Evolutionary conservation across 495 filamentous ascomycete species (phyloP).

Genomic region (Astrothelium macrocarpum): DNA sequence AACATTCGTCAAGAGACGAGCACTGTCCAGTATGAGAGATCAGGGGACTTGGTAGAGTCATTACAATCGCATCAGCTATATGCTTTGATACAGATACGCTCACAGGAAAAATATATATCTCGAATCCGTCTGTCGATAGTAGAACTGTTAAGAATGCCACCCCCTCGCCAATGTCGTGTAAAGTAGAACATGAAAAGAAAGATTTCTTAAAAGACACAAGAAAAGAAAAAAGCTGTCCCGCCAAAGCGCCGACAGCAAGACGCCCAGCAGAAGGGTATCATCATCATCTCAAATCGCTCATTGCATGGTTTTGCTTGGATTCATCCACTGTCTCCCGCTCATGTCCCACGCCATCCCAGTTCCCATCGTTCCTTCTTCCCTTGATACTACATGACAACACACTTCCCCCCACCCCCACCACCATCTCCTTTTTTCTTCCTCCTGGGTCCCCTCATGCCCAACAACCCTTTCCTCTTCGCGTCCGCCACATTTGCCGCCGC

Average conservation of each 20-base stretch:
- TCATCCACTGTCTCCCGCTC: not conserved
- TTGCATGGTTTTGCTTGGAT: not conserved
- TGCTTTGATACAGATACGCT: no score
- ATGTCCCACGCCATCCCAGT: no score
- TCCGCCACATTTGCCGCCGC: not conserved
- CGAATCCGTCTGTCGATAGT: no score
- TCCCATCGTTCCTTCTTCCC: not conserved
- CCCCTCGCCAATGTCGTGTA: no score
- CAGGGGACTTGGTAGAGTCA: no score
- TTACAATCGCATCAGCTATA: no score
- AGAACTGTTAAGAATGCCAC: no score
- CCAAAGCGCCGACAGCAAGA: slow-evolving; percentile 2
- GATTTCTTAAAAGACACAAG: slow-evolving; percentile 9
- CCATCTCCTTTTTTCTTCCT: not conserved
- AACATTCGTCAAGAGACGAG: no score
- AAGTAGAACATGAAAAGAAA: no score
- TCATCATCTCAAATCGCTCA: not conserved
- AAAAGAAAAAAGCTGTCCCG: slow-evolving; percentile 7
- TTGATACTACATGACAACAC: not conserved
- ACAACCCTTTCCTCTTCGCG: not conserved
- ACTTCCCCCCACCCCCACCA: slow-evolving; percentile 2
- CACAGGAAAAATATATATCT: no score
- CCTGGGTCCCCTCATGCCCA: not conserved
- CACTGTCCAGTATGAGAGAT: no score
- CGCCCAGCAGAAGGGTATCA: slow-evolving; percentile 2